phyloP scores from a whole-genome alignment of 495 filamentous ascomycete species.

The Penicillium argentinense region DNA sequence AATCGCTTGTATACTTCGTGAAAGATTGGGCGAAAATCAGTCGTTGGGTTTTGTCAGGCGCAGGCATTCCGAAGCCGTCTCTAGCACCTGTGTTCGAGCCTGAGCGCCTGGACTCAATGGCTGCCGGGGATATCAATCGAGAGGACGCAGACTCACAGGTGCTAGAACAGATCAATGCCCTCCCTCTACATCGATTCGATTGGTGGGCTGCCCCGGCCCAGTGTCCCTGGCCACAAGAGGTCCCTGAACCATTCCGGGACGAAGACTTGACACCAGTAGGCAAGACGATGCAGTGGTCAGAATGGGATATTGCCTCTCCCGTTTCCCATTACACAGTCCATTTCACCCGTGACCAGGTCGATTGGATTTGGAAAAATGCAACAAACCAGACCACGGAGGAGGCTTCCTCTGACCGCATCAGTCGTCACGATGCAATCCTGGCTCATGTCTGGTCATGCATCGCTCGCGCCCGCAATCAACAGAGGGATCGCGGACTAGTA shows the following conservation, averaged over 20 bases:
- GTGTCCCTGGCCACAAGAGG: slow-evolving; percentile 6
- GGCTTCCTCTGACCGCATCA: slow-evolving; percentile 21
- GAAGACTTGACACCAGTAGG: slow-evolving; percentile 13
- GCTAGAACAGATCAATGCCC: slow-evolving; percentile 9
- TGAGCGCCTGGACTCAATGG: slow-evolving; percentile 21
- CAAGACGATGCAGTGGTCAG: slow-evolving; percentile 24
- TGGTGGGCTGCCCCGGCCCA: slow-evolving; percentile 28
- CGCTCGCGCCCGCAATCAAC: slow-evolving; percentile 23
- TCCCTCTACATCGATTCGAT: slow-evolving; percentile 33
- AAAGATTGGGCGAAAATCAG: slow-evolving; percentile 42
- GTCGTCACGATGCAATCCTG: slow-evolving; percentile 32
- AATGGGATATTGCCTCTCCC: slow-evolving; percentile 22
- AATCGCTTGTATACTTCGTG: slow-evolving; percentile 44
- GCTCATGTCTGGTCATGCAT: slow-evolving; percentile 34
- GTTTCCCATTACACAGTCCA: slow-evolving; percentile 27
- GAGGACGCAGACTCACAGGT: slow-evolving; percentile 14
- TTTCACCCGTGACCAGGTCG: slow-evolving; percentile 18
- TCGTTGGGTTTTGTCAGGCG: slow-evolving; percentile 12
- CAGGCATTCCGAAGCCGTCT: not conserved
- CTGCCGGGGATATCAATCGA: slow-evolving; percentile 31
- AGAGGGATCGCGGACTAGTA: slow-evolving; percentile 13
- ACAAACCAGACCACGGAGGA: too few species aligned
- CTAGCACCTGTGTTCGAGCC: slow-evolving; percentile 29
- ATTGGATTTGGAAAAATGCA: slow-evolving; percentile 12
- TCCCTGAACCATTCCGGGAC: slow-evolving; percentile 17